These are phyloP conservation scores for Austroboletus novae-zelandiae DNA, from an alignment of 1,284 basidiomycete species.

Conservation along the genomic window DNA sequence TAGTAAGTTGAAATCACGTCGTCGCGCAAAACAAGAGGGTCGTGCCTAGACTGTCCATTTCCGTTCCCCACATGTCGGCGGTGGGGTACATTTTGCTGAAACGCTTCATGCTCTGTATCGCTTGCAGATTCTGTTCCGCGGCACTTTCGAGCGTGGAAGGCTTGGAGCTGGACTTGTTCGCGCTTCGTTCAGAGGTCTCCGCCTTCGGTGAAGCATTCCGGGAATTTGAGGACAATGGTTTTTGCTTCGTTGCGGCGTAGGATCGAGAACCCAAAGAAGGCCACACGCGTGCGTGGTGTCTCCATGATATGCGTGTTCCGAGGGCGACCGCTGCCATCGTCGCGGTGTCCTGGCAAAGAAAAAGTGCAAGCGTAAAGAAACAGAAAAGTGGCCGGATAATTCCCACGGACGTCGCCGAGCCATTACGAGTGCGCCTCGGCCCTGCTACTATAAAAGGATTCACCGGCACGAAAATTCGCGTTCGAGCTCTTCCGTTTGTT, in stretches of 20 bases:
- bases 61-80: constrained; percentile 50
- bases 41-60: constrained; percentile 52
- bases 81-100: constrained; percentile 35
- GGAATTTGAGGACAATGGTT: neutral
- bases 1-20: neutral
- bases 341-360: neutral
- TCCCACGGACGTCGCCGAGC: constrained; percentile 21
- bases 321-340: constrained; percentile 16
- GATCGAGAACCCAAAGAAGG: constrained; percentile 10
- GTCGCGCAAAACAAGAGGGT: neutral
- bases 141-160: constrained; percentile 16
- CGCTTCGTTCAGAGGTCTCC: constrained; percentile 1
- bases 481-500: constrained; percentile 6
- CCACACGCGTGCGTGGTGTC: neutral
- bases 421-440: constrained; percentile 17
- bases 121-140: constrained; percentile 39
- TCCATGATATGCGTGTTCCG: constrained; percentile 7
- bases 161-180: constrained; percentile 6
- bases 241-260: constrained; percentile 13
- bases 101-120: constrained; percentile 40
- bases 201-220: constrained; percentile 3
- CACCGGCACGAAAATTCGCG: constrained; percentile 11
- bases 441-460: constrained; percentile 19
- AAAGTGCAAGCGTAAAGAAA: too few species aligned
- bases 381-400: constrained; percentile 2